Conservation (phyloP, 108 stramenopile species). For the Skeletonema menzelii region DNA sequence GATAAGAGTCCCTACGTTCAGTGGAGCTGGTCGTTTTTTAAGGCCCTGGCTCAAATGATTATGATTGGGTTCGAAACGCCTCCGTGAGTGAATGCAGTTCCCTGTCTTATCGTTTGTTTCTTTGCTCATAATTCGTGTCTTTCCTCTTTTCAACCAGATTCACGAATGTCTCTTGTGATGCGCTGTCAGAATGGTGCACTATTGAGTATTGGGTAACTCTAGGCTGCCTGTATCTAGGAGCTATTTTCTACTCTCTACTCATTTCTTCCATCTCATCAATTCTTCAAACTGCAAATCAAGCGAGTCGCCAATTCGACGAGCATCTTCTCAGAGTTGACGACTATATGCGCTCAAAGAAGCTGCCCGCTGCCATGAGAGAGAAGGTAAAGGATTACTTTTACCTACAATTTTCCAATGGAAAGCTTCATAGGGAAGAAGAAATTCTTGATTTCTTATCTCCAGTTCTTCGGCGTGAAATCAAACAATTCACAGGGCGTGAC, state of each 20-base stretch:
- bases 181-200: conserved; percentile 52
- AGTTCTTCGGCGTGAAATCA: conserved; percentile 56
- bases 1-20: conserved; percentile 36
- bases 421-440: conserved; percentile 58
- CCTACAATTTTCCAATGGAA: conserved; percentile 60
- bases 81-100: conserved; percentile 28
- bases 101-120: not conserved
- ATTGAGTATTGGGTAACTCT: conserved; percentile 69
- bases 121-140: not conserved
- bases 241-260: conserved; percentile 66
- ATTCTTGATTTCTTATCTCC: conserved; percentile 58
- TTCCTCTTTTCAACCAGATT: conserved; percentile 20
- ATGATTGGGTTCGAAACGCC: conserved; percentile 78
- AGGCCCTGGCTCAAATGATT: conserved; percentile 73
- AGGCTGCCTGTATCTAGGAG: conserved; percentile 58
- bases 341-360: conserved; percentile 68
- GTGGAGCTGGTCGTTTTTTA: conserved; percentile 69
- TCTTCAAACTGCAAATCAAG: conserved; percentile 56
- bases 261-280: conserved; percentile 65
- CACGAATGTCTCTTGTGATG: conserved; percentile 58
- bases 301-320: conserved; percentile 61
- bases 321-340: conserved; percentile 57
- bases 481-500: conserved; percentile 54
- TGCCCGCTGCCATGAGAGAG: conserved; percentile 57
- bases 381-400: conserved; percentile 68